These are phyloP conservation scores for Aspergillus baeticus DNA, from an alignment of 495 filamentous ascomycete species.

Conservation along the genomic window DNA sequence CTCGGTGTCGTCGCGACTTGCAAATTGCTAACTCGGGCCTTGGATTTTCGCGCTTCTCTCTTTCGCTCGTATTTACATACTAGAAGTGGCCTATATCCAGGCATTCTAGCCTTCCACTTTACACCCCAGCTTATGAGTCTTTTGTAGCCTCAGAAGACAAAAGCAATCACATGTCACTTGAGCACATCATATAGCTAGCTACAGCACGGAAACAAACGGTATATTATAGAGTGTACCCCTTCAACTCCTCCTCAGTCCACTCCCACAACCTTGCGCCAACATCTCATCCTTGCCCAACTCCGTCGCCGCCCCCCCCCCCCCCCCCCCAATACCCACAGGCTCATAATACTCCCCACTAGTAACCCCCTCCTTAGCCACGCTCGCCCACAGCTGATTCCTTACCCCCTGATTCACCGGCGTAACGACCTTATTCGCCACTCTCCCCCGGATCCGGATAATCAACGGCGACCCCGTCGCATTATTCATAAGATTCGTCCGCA, in stretches of 20 bases:
- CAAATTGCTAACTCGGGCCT: too few relatives aligned
- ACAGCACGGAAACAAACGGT: too few relatives aligned
- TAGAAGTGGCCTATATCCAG: too few relatives aligned
- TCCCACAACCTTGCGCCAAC: constrained; percentile 49
- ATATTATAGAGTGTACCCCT: too few relatives aligned
- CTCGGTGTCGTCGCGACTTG: too few relatives aligned
- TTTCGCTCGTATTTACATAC: too few relatives aligned
- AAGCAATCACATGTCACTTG: too few relatives aligned
- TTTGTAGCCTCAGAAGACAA: too few relatives aligned
- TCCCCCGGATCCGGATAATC: constrained; percentile 1
- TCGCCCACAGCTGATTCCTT: constrained; percentile 53
- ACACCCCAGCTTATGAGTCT: too few relatives aligned
- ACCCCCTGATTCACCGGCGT: constrained; percentile 28
- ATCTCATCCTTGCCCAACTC: constrained; percentile 27
- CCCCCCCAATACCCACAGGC: constrained; percentile 38
- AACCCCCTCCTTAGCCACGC: constrained; percentile 27
- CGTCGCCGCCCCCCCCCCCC: constrained; percentile 14
- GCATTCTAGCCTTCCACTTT: too few relatives aligned
- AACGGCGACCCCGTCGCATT: background rate
- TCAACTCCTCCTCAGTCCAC: constrained; percentile 37
- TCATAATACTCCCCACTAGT: constrained; percentile 43
- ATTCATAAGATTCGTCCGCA: constrained; percentile 31
- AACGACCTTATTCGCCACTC: background rate
- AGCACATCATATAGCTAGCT: too few relatives aligned
- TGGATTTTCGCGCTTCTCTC: too few relatives aligned